These are phyloP conservation scores for Russula emetica DNA, from an alignment of 768 basidiomycete species.

Conservation along the genomic window DNA sequence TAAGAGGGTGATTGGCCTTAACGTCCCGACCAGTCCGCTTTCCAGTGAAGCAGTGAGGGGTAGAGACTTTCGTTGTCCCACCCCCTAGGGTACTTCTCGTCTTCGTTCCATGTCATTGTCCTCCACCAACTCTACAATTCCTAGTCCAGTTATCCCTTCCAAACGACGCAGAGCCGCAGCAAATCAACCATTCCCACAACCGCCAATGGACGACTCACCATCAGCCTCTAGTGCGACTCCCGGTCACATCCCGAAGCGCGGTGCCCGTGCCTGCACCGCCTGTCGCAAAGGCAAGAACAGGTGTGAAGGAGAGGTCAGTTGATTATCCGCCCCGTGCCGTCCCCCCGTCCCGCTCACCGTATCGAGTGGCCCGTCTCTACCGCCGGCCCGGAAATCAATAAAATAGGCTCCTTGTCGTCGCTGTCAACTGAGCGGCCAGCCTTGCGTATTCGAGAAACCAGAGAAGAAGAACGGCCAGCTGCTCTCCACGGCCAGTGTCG, in stretches of 20 bases:
- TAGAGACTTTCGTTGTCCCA: constrained; percentile 11
- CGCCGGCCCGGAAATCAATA: constrained; percentile 49
- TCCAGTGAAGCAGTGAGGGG: background rate
- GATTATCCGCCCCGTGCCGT: constrained; percentile 26
- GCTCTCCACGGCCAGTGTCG: constrained; percentile 61
- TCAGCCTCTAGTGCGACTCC: constrained; percentile 33
- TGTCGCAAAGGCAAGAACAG: constrained; percentile 91
- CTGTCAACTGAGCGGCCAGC: constrained; percentile 75
- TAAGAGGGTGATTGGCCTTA: constrained; percentile 4
- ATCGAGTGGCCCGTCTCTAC: constrained; percentile 56
- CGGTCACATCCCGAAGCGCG: constrained; percentile 81
- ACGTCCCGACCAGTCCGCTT: constrained; percentile 15
- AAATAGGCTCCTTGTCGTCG: constrained; percentile 84
- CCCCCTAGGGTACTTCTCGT: constrained; percentile 13
- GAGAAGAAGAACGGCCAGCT: constrained; percentile 73
- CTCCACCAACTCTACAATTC: constrained; percentile 54
- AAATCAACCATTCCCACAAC: constrained; percentile 26
- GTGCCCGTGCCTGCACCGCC: constrained; percentile 83
- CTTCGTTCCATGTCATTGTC: constrained; percentile 57
- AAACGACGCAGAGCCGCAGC: constrained; percentile 49
- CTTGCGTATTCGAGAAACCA: constrained; percentile 87
- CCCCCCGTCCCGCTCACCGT: constrained; percentile 45
- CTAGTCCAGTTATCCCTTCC: constrained; percentile 48
- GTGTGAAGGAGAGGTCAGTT: constrained; percentile 83
- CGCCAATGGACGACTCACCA: constrained; percentile 32